Conservation (phyloP, 192 early-diverging fungal species). For the Chytriomyces confervae region DNA sequence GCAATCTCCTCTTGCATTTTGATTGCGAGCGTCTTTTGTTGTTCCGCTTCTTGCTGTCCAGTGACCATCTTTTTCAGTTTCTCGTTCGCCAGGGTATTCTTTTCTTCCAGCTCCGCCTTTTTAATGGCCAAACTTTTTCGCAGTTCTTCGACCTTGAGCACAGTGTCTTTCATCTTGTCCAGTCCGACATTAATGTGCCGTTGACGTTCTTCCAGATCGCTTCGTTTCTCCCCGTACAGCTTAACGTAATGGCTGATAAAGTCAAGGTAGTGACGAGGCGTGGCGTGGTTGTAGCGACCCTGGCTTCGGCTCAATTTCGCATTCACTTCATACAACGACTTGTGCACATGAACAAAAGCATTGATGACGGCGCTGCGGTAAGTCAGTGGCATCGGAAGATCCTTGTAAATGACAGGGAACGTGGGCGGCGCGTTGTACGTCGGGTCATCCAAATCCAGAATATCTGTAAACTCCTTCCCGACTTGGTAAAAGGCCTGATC, state of each 20-base stretch:
- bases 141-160: conserved; percentile 93
- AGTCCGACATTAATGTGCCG: conserved; percentile 97
- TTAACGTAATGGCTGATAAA: conserved; percentile 92
- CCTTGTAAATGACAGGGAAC: conserved; percentile 79
- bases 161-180: conserved; percentile 94
- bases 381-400: conserved; percentile 69
- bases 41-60: conserved; percentile 93
- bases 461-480: conserved; percentile 91
- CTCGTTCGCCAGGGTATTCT: conserved; percentile 90
- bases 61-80: conserved; percentile 95
- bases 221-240: conserved; percentile 90
- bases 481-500: conserved; percentile 99
- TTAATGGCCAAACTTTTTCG: conserved; percentile 85
- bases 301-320: conserved; percentile 79
- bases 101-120: conserved; percentile 81
- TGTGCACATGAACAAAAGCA: conserved; percentile 92
- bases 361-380: conserved; percentile 89
- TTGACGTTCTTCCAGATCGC: conserved; percentile 97
- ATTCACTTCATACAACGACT: conserved; percentile 88
- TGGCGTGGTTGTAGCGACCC: conserved; percentile 84
- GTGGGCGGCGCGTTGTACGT: conserved; percentile 69
- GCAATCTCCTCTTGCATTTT: conserved; percentile 79
- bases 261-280: conserved; percentile 98
- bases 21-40: conserved; percentile 81
- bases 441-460: conserved; percentile 83